phyloP scores from a whole-genome alignment of 192 early-diverging fungal genomes.

The Mycoemilia scoparia region DNA sequence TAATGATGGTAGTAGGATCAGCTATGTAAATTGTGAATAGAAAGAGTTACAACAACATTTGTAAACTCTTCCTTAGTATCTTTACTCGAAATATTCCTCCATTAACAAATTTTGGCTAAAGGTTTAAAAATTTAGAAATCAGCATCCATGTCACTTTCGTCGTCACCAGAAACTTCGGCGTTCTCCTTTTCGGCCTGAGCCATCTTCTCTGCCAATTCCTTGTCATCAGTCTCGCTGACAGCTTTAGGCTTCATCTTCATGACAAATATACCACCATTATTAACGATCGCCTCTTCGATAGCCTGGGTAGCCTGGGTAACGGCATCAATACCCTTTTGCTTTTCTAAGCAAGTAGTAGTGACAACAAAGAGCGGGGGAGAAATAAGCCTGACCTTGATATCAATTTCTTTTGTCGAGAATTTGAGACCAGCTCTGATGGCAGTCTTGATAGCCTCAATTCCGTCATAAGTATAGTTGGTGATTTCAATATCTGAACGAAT shows the following conservation, averaged over 20 bases:
- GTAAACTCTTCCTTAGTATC: no score
- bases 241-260: conserved; percentile 85
- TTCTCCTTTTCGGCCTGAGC: conserved; percentile 80
- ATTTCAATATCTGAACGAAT: conserved; percentile 92
- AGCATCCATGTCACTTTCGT: conserved; percentile 58
- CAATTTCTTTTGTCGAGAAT: conserved; percentile 52
- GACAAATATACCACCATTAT: conserved; percentile 50
- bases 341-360: conserved; percentile 68
- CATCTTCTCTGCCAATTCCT: conserved; percentile 80
- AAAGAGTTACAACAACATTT: no score
- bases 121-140: conserved; percentile 3
- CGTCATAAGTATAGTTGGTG: conserved; percentile 82
- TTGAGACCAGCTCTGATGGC: conserved; percentile 77
- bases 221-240: conserved; percentile 82
- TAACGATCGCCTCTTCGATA: conserved; percentile 54
- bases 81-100: no score
- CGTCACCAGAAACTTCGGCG: conserved; percentile 81
- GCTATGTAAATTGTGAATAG: no score
- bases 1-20: no score
- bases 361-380: conserved; percentile 92
- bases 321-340: conserved; percentile 65
- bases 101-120: neutral
- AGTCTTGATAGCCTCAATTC: conserved; percentile 86
- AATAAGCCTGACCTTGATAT: conserved; percentile 74
- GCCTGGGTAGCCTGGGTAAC: conserved; percentile 62